Evolutionary conservation across 192 early-diverging fungal species (phyloP).

Genomic region (Mortierella alpina): DNA sequence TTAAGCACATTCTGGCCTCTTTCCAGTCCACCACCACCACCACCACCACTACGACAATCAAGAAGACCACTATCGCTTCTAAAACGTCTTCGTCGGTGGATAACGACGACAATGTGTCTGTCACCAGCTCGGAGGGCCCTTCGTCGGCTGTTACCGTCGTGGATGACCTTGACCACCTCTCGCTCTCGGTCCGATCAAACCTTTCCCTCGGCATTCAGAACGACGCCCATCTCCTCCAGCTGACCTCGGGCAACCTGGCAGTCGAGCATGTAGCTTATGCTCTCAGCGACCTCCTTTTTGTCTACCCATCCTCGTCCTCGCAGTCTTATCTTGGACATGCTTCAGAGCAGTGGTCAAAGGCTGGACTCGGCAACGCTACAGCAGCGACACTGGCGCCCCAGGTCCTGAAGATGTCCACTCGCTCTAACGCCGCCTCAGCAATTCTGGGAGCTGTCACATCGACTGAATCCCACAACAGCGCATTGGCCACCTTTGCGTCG

Average conservation of each 20-base stretch:
- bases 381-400: slow-evolving; percentile 68
- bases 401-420: slow-evolving; percentile 81
- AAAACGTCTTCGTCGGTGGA: slow-evolving; percentile 1
- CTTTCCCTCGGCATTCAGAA: slow-evolving; percentile 39
- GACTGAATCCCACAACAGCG: slow-evolving; percentile 9
- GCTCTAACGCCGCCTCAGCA: slow-evolving; percentile 79
- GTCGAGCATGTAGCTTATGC: slow-evolving; percentile 81
- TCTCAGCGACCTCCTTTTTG: slow-evolving; percentile 84
- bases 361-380: slow-evolving; percentile 74
- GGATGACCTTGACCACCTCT: slow-evolving; percentile 38
- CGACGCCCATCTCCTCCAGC: slow-evolving; percentile 31
- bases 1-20: slow-evolving; percentile 25
- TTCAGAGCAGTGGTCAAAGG: slow-evolving; percentile 72
- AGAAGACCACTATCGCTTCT: slow-evolving; percentile 8
- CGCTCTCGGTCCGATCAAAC: slow-evolving; percentile 50
- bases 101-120: slow-evolving; percentile 41
- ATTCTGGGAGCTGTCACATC: slow-evolving; percentile 79
- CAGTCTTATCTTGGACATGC: slow-evolving; percentile 72
- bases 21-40: slow-evolving; percentile 22
- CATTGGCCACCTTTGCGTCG: slow-evolving; percentile 67
- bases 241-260: slow-evolving; percentile 72
- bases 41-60: slow-evolving; percentile 21
- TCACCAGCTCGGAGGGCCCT: slow-evolving; percentile 41
- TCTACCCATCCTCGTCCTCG: slow-evolving; percentile 77
- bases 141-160: slow-evolving; percentile 51